These are phyloP conservation scores for Melampsora americana DNA, from an alignment of 1,284 basidiomycete species.

Conservation along the genomic window DNA sequence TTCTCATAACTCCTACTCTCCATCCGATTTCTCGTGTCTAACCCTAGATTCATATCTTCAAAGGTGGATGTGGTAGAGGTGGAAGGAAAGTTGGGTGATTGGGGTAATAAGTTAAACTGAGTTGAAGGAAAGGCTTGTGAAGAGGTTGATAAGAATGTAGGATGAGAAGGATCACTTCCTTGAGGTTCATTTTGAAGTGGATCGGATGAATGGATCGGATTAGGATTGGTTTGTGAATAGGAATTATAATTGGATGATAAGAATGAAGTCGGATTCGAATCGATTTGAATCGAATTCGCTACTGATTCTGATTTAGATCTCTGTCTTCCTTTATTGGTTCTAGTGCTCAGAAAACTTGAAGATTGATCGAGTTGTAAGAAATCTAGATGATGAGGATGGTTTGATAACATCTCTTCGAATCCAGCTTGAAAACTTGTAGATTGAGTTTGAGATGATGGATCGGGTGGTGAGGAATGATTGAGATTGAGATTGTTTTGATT, in stretches of 20 bases:
- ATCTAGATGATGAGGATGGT: not conserved
- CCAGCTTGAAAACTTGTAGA: not conserved
- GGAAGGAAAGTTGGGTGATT: too few relatives aligned
- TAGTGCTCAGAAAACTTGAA: constrained; percentile 16
- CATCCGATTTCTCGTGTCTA: too few relatives aligned
- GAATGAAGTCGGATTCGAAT: not conserved
- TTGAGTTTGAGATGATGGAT: too few relatives aligned
- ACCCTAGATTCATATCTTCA: too few relatives aligned
- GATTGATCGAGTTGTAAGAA: constrained; percentile 4
- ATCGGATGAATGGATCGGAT: not conserved
- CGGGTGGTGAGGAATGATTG: not conserved
- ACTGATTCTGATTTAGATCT: constrained; percentile 37
- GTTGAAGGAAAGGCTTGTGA: constrained; percentile 7
- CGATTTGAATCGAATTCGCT: not conserved
- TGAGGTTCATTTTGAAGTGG: not conserved
- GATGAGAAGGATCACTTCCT: not conserved
- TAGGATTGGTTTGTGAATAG: not conserved
- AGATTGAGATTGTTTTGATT: constrained; percentile 2
- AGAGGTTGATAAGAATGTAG: not conserved
- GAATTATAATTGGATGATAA: not conserved
- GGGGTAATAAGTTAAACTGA: not conserved
- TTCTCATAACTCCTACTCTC: too few relatives aligned
- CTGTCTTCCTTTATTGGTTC: constrained; percentile 11
- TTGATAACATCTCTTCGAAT: constrained; percentile 8
- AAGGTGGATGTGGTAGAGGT: not conserved